phyloP scores from a whole-genome alignment of 768 basidiomycete genomes.

The Russula ochroleuca region DNA sequence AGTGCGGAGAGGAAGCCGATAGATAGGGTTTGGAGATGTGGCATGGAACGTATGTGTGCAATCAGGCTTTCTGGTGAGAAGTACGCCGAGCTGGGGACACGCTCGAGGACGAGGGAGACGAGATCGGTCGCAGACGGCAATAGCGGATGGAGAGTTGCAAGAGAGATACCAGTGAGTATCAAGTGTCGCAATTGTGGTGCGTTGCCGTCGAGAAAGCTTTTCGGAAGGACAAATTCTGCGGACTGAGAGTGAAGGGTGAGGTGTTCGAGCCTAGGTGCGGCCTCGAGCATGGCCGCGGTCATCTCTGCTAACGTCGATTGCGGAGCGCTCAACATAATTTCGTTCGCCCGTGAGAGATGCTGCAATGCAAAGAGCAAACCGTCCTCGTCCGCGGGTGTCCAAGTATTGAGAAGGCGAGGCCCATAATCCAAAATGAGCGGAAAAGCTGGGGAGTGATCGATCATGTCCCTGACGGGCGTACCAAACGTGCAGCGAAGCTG shows the following conservation, averaged over 20 bases:
- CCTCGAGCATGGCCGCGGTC: conserved; percentile 2
- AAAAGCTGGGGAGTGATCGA: conserved; percentile 1
- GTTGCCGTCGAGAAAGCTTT: conserved; percentile 9
- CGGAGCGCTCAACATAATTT: conserved; percentile 15
- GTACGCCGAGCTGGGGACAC: conserved; percentile 14
- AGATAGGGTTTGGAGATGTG: conserved; percentile 9
- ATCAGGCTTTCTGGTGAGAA: conserved; percentile 16
- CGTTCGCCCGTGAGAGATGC: background rate
- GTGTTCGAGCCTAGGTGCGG: conserved; percentile 10
- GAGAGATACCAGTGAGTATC: conserved; percentile 11
- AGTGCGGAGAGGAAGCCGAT: conserved; percentile 15
- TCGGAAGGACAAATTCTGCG: conserved; percentile 12
- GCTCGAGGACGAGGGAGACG: conserved; percentile 18
- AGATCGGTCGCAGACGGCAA: conserved; percentile 12
- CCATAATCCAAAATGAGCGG: conserved; percentile 21
- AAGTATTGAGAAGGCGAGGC: conserved; percentile 4
- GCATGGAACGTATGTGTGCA: conserved; percentile 7
- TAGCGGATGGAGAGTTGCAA: conserved; percentile 7
- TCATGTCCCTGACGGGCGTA: conserved; percentile 7
- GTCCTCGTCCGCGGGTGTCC: conserved; percentile 5
- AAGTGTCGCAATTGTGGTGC: conserved; percentile 14
- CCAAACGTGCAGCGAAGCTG: conserved; percentile 20
- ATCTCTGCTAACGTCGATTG: conserved; percentile 5
- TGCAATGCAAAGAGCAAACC: conserved; percentile 4
- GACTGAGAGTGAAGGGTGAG: conserved; percentile 17